Conservation (phyloP, 768 basidiomycete species). For the Lactarius hengduanensis region DNA sequence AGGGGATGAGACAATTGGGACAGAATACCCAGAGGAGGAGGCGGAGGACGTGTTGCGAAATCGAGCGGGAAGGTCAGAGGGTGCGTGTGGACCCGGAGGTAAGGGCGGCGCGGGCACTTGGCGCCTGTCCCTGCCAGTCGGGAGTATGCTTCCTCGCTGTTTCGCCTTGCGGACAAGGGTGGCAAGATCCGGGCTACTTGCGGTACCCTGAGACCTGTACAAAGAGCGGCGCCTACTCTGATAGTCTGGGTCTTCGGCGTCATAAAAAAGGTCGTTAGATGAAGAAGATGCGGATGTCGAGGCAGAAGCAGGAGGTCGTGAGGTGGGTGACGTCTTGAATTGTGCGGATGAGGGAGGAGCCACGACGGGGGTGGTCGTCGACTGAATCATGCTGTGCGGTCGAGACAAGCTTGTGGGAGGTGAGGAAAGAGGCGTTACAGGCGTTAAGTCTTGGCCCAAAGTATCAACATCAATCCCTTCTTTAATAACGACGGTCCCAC, state of each 20-base stretch:
- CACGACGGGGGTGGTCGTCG: slow-evolving; percentile 54
- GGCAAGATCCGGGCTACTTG: slow-evolving; percentile 89
- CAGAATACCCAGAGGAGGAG: slow-evolving; percentile 34
- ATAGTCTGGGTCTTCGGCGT: slow-evolving; percentile 64
- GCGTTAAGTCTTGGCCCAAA: slow-evolving; percentile 54
- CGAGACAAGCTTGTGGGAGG: slow-evolving; percentile 26
- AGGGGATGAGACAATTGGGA: slow-evolving; percentile 36
- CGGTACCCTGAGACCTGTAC: slow-evolving; percentile 85
- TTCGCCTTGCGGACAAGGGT: slow-evolving; percentile 83
- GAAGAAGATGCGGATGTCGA: slow-evolving; percentile 51
- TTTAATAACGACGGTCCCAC: slow-evolving; percentile 65
- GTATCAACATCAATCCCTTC: slow-evolving; percentile 70
- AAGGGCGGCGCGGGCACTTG: slow-evolving; percentile 47
- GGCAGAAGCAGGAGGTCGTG: slow-evolving; percentile 33
- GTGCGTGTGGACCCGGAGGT: slow-evolving; percentile 32
- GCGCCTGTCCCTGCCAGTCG: slow-evolving; percentile 36
- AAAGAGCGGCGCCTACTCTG: slow-evolving; percentile 79
- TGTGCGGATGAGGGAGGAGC: slow-evolving; percentile 70
- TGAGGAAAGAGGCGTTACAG: slow-evolving; percentile 40
- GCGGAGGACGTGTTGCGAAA: slow-evolving; percentile 47
- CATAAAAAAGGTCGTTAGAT: slow-evolving; percentile 58
- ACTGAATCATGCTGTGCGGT: slow-evolving; percentile 42
- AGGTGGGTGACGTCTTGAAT: slow-evolving; percentile 34
- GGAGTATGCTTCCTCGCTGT: slow-evolving; percentile 54
- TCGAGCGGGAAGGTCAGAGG: slow-evolving; percentile 26